phyloP scores from a whole-genome alignment of 495 filamentous ascomycete species.

The Neurospora africana region DNA sequence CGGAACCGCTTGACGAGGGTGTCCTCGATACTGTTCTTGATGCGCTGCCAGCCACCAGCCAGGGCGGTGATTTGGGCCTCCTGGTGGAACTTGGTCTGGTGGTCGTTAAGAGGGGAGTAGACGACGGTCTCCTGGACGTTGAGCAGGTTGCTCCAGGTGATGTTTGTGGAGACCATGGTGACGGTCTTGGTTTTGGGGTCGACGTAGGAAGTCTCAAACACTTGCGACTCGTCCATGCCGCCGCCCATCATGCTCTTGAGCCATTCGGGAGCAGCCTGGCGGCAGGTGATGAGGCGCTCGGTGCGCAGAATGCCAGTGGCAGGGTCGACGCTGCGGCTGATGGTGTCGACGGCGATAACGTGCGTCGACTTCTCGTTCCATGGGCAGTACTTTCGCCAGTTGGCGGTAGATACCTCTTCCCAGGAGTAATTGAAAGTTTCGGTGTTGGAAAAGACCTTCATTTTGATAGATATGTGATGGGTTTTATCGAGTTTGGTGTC shows the following conservation, averaged over 20 bases:
- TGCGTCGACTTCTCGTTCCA: conserved; percentile 96
- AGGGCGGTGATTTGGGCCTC: conserved; percentile 86
- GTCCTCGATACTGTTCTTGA: conserved; percentile 90
- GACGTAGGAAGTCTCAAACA: conserved; percentile 92
- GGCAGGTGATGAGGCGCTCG: conserved; percentile 92
- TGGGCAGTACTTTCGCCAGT: conserved; percentile 97
- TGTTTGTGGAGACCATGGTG: conserved; percentile 86
- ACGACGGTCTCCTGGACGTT: conserved; percentile 81
- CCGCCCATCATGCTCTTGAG: conserved; percentile 63
- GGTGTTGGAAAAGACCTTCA: conserved; percentile 88
- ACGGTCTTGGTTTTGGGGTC: conserved; percentile 71
- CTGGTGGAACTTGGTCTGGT: conserved; percentile 72
- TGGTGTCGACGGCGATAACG: conserved; percentile 87
- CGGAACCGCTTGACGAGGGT: conserved; percentile 76
- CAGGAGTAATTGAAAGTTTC: conserved; percentile 95
- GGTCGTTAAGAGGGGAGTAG: conserved; percentile 56
- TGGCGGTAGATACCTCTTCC: conserved; percentile 97
- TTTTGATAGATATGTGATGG: conserved; percentile 26
- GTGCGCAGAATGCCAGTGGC: conserved; percentile 84
- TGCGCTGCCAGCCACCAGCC: conserved; percentile 90
- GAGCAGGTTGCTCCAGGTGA: conserved; percentile 81
- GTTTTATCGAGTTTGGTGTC: neutral
- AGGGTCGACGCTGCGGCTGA: conserved; percentile 71
- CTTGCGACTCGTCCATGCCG: conserved; percentile 59
- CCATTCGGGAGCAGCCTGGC: conserved; percentile 83